Percentiles rank a stretch among this genome's conserved stretches.
These are phyloP conservation scores for Pseudocercospora musae DNA, from an alignment of 2,329 filamentous ascomycete genomes.

Conservation along the genomic window DNA sequence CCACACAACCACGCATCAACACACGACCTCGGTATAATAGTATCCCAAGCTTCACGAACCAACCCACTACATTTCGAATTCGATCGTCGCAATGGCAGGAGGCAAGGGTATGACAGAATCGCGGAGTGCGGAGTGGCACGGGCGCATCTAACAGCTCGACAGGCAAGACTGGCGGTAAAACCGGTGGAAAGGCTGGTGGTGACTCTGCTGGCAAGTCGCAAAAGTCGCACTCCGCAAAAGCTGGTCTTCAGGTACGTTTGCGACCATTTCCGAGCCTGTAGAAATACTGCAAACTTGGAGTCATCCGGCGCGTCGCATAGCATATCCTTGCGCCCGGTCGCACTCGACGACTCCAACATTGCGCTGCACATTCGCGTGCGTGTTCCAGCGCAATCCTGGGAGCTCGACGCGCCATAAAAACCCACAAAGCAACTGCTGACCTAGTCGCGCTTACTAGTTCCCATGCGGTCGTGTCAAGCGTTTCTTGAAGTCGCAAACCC, in stretches of 20 bases:
- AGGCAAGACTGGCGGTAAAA: constrained; percentile 75
- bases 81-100: constrained; percentile 60
- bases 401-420: constrained; percentile 8
- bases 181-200: constrained; percentile 70
- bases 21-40: background rate
- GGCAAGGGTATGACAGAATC: constrained; percentile 80
- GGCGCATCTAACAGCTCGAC: constrained; percentile 32
- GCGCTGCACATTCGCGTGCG: constrained; percentile 3
- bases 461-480: constrained; percentile 99
- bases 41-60: constrained; percentile 8
- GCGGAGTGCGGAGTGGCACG: constrained; percentile 16
- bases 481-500: constrained; percentile 98
- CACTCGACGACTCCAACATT: background rate
- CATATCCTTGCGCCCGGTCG: constrained; percentile 20
- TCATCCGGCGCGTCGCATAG: constrained; percentile 29
- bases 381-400: background rate
- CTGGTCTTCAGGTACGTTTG: constrained; percentile 81
- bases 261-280: background rate
- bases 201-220: constrained; percentile 79
- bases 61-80: background rate
- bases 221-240: constrained; percentile 90
- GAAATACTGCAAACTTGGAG: constrained; percentile 14
- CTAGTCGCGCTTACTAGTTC: constrained; percentile 62
- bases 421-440: constrained; percentile 19
- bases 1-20: constrained; percentile 8